Percentiles rank a stretch among this genome's conserved stretches.
Evolutionary conservation across 371 early-diverging fungal species (phyloP).

Genomic region (Smittium culicis): DNA sequence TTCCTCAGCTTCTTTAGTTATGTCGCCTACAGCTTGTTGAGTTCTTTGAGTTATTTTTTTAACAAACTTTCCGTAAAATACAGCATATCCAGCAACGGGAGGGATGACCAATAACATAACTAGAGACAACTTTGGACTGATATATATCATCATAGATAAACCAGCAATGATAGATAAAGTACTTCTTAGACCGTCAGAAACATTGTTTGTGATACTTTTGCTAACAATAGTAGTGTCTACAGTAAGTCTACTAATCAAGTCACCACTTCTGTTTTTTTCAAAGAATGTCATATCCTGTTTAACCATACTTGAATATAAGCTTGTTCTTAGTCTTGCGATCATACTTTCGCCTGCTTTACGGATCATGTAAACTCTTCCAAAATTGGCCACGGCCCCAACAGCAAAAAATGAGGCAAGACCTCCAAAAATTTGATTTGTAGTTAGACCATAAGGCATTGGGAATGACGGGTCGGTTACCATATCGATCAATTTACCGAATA

Average conservation of each 20-base stretch:
- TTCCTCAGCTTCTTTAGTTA: constrained; percentile 62
- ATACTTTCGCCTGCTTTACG: constrained; percentile 57
- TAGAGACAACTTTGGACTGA: constrained; percentile 52
- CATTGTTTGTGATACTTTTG: constrained; percentile 59
- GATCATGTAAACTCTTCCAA: constrained; percentile 57
- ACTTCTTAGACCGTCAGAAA: constrained; percentile 61
- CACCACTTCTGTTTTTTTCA: constrained; percentile 59
- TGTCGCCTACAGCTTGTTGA: constrained; percentile 54
- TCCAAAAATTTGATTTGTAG: constrained; percentile 41
- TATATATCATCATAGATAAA: constrained; percentile 53
- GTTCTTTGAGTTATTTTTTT: constrained; percentile 46
- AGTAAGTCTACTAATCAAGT: constrained; percentile 60
- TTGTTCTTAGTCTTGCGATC: constrained; percentile 43
- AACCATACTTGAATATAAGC: constrained; percentile 39
- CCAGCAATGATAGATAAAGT: constrained; percentile 42
- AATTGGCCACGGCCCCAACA: constrained; percentile 59
- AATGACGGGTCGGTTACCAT: constrained; percentile 38
- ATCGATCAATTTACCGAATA: constrained; percentile 68
- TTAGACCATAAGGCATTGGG: constrained; percentile 33
- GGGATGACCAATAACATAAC: constrained; percentile 67
- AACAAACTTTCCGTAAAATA: constrained; percentile 57
- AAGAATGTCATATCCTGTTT: constrained; percentile 59
- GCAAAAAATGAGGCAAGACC: constrained; percentile 40
- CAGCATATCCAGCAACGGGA: constrained; percentile 53
- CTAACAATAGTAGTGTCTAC: constrained; percentile 61